Percentiles rank a stretch among this genome's conserved stretches.
Conservation (phyloP, 352 stramenopile species). For the Phytophthora pistaciae region DNA sequence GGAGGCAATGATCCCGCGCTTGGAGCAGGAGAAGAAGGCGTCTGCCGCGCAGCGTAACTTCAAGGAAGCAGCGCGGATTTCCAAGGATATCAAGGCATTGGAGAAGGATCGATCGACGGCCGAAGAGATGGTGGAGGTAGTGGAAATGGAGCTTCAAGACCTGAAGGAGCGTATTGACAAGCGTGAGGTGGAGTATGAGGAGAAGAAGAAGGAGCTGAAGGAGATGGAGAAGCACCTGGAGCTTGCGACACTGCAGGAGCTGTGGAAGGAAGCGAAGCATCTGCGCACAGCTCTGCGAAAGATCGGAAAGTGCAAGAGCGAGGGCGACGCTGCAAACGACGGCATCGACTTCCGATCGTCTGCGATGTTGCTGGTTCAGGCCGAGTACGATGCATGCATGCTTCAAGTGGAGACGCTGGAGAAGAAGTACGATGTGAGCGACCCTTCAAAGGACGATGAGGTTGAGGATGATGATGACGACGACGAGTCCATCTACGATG, state of each 20-base stretch:
- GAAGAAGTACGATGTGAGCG: constrained; percentile 75
- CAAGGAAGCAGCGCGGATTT: constrained; percentile 86
- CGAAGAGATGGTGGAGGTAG: constrained; percentile 85
- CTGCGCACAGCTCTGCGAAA: constrained; percentile 65
- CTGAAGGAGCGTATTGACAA: constrained; percentile 79
- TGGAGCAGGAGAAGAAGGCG: constrained; percentile 85
- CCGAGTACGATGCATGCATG: constrained; percentile 79
- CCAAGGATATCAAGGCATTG: constrained; percentile 88
- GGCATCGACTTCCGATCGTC: constrained; percentile 77
- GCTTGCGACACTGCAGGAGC: constrained; percentile 67
- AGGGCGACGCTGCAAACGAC: constrained; percentile 57
- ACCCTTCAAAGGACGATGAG: constrained; percentile 63
- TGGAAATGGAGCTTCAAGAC: constrained; percentile 87
- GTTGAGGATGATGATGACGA: constrained; percentile 58
- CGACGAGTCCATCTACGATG: constrained; percentile 60
- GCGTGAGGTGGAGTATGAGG: constrained; percentile 70
- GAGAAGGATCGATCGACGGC: constrained; percentile 85
- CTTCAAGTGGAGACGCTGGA: constrained; percentile 70
- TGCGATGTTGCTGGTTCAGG: constrained; percentile 76
- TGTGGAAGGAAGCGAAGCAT: constrained; percentile 82
- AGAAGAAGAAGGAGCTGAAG: constrained; percentile 83
- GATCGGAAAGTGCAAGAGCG: constrained; percentile 78
- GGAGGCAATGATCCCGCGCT: constrained; percentile 77
- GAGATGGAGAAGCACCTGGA: constrained; percentile 82
- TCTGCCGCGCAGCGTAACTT: constrained; percentile 86